Conservation (phyloP, 441 rosid genomes). For the Eutrema salsugineum region DNA sequence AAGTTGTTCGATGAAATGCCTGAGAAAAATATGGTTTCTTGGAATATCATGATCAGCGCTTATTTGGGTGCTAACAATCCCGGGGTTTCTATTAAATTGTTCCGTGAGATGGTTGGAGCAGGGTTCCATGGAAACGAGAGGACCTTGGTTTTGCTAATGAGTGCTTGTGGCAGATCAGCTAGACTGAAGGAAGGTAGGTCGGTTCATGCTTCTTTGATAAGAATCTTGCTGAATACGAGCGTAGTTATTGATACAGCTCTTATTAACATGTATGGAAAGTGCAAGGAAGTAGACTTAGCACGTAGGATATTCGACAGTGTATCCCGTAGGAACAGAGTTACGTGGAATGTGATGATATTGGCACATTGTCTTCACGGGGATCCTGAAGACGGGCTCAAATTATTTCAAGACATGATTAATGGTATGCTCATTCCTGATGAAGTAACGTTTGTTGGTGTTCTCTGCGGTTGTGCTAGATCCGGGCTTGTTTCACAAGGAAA, state of each 20-base stretch:
- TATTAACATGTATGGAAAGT: conserved; percentile 51
- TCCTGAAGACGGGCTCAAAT: conserved; percentile 41
- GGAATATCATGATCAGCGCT: conserved; percentile 51
- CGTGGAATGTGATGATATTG: conserved; percentile 64
- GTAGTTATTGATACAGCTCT: conserved; percentile 40
- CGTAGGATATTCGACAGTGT: conserved; percentile 38
- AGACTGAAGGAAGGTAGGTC: conserved; percentile 58
- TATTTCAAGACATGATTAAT: conserved; percentile 35
- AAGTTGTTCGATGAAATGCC: conserved; percentile 44
- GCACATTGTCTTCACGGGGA: conserved; percentile 59
- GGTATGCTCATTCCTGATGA: conserved; percentile 33
- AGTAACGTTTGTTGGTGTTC: conserved; percentile 46
- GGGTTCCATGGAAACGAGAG: conserved; percentile 33
- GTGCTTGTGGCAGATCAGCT: conserved; percentile 51
- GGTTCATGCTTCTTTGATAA: conserved; percentile 43
- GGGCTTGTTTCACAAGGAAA: conserved; percentile 37
- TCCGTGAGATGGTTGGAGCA: conserved; percentile 38
- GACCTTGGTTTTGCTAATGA: conserved; percentile 33
- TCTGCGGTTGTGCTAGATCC: conserved; percentile 50
- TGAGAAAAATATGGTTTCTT: conserved; percentile 36
- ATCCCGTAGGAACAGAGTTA: conserved; percentile 33
- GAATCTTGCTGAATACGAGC: conserved; percentile 28
- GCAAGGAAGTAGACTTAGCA: conserved; percentile 44
- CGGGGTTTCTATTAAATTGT: conserved; percentile 45
- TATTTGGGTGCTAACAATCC: conserved; percentile 44